Conservation (phyloP, 2,329 filamentous ascomycete genomes). For the Xylariales sp. region DNA sequence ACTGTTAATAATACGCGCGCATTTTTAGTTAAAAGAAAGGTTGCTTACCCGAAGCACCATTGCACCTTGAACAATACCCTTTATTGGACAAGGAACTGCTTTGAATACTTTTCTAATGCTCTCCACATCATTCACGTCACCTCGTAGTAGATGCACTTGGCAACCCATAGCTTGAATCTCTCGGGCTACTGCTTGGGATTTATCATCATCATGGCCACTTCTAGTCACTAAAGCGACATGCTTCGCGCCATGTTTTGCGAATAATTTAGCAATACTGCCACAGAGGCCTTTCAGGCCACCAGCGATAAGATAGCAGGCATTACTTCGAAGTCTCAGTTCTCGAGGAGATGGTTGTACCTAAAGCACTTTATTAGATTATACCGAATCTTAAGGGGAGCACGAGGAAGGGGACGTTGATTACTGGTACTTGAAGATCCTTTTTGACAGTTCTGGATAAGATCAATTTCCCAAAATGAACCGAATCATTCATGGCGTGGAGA, state of each 20-base stretch:
- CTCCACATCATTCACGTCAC: conserved; percentile 14
- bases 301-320: conserved; percentile 15
- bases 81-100: conserved; percentile 5
- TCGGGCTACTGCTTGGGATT: conserved; percentile 7
- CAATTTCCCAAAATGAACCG: no score
- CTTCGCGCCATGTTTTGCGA: conserved; percentile 14
- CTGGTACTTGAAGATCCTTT: no score
- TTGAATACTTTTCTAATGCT: neutral
- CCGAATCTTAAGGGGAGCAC: no score
- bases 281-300: conserved; percentile 16
- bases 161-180: neutral
- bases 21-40: conserved; percentile 1
- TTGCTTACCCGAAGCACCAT: conserved; percentile 7
- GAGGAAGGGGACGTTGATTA: no score
- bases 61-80: conserved; percentile 11
- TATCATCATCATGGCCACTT: conserved; percentile 9
- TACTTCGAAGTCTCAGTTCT: no score
- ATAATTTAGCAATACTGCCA: conserved; percentile 13
- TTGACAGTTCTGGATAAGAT: no score
- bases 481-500: no score
- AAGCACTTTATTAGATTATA: no score
- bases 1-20: no score
- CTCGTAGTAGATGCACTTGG: neutral
- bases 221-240: conserved; percentile 14
- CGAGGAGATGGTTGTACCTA: no score